phyloP scores from a whole-genome alignment of 1,284 basidiomycete genomes.

The Boletus sp. region DNA sequence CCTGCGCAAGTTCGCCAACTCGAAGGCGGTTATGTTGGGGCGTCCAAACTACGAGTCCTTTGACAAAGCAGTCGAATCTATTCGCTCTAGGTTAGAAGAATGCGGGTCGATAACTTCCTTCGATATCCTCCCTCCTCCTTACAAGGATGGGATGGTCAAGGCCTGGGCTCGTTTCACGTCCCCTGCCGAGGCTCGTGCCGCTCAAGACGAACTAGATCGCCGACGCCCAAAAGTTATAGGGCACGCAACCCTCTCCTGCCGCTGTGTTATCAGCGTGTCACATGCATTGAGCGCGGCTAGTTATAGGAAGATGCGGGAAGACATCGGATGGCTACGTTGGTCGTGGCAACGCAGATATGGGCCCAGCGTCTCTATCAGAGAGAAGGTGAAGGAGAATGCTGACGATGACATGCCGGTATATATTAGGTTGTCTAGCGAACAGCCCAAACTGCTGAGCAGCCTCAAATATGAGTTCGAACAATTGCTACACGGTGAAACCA shows the following conservation, averaged over 20 bases:
- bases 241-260: conserved; percentile 42
- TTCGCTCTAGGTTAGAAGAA: conserved; percentile 40
- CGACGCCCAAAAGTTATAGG: conserved; percentile 42
- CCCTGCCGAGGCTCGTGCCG: conserved; percentile 44
- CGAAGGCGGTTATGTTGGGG: conserved; percentile 48
- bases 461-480: conserved; percentile 58
- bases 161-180: conserved; percentile 53
- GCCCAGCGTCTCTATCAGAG: conserved; percentile 27
- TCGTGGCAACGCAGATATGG: conserved; percentile 29
- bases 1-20: conserved; percentile 43
- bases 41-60: conserved; percentile 46
- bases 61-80: conserved; percentile 36
- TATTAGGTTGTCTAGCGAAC: conserved; percentile 46
- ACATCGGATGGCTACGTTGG: conserved; percentile 36
- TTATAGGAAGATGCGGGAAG: conserved; percentile 37
- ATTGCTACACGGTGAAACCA: conserved; percentile 54
- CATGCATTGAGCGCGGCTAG: conserved; percentile 38
- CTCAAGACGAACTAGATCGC: conserved; percentile 43
- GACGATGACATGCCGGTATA: conserved; percentile 27
- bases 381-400: conserved; percentile 20
- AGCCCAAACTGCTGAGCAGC: conserved; percentile 43
- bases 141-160: conserved; percentile 43
- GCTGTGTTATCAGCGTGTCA: conserved; percentile 46
- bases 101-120: conserved; percentile 43
- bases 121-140: conserved; percentile 48